A percentile compares a stretch with the other conserved stretches of the same genome.
Evolutionary conservation across 805 yeast genomes (phyloP).

Genomic region (Candida ascalaphidarum): DNA sequence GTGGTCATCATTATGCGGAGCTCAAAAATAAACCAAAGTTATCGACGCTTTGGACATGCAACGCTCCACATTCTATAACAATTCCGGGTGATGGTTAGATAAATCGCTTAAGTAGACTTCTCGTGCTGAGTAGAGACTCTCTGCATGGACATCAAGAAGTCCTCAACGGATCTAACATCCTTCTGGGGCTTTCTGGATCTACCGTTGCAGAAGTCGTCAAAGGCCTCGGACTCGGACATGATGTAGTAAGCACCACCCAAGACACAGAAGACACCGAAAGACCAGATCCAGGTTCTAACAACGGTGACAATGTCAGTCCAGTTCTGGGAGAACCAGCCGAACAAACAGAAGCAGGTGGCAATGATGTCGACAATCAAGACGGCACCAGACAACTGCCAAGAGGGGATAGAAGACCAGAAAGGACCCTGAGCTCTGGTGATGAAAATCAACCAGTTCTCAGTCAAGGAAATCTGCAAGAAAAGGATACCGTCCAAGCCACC

Average conservation of each 20-base stretch:
- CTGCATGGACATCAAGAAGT: conserved; percentile 79
- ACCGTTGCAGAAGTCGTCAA: conserved; percentile 82
- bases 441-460: conserved; percentile 97
- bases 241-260: conserved; percentile 95
- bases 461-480: conserved; percentile 88
- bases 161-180: conserved; percentile 66
- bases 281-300: conserved; percentile 90
- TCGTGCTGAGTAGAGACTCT: conserved; percentile 88
- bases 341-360: conserved; percentile 85
- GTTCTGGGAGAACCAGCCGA: conserved; percentile 98
- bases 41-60: too few species aligned
- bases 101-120: conserved; percentile 48
- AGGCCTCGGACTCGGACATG: conserved; percentile 74
- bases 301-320: conserved; percentile 95
- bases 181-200: conserved; percentile 51
- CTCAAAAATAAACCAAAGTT: too few species aligned
- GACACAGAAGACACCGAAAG: conserved; percentile 94
- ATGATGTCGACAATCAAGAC: conserved; percentile 82
- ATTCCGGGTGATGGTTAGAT: conserved; percentile 1
- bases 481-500: conserved; percentile 91
- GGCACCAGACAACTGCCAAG: conserved; percentile 96
- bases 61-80: conserved; percentile 4
- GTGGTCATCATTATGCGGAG: too few species aligned
- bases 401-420: conserved; percentile 94
- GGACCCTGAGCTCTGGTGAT: conserved; percentile 96